Conservation (phyloP, 257 asterid genomes). For the Dorcoceras hygrometricum region DNA sequence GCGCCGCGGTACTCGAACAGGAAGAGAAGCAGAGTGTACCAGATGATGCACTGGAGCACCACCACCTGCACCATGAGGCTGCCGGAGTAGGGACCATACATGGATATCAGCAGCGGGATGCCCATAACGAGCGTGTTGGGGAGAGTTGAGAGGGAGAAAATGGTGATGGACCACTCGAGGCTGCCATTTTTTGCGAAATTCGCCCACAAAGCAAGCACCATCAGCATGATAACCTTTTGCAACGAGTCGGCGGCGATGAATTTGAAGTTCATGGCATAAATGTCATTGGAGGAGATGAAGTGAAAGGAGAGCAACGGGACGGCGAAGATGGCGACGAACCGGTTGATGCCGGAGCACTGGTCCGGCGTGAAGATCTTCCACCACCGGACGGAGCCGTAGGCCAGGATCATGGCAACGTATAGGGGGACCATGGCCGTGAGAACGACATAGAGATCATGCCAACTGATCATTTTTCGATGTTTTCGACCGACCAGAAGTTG, state of each 20-base stretch:
- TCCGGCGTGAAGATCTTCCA: conserved; percentile 39
- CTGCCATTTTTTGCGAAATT: conserved; percentile 28
- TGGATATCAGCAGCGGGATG: conserved; percentile 29
- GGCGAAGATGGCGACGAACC: conserved; percentile 32
- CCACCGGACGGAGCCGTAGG: conserved; percentile 40
- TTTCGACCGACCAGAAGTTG: no score
- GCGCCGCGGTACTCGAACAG: conserved; percentile 21
- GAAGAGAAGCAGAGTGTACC: conserved; percentile 22
- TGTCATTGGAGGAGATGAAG: conserved; percentile 31
- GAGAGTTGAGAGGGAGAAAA: conserved; percentile 29
- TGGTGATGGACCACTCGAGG: conserved; percentile 33
- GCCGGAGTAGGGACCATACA: conserved; percentile 23
- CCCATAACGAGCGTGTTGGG: conserved; percentile 36
- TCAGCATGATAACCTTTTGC: conserved; percentile 27
- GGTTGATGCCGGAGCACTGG: conserved; percentile 36
- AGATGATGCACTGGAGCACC: conserved; percentile 21
- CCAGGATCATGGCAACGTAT: conserved; percentile 35
- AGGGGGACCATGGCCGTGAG: conserved; percentile 34
- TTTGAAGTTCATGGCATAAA: conserved; percentile 31
- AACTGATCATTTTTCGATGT: conserved; percentile 30
- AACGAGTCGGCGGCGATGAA: conserved; percentile 35
- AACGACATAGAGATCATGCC: conserved; percentile 34
- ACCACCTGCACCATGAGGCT: conserved; percentile 17
- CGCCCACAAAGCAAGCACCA: conserved; percentile 26
- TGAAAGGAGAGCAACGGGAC: conserved; percentile 32